A percentile compares a stretch with the other conserved stretches of the same genome.
Conservation (phyloP, 306 rosid genomes). For the Vicia sativa region DNA sequence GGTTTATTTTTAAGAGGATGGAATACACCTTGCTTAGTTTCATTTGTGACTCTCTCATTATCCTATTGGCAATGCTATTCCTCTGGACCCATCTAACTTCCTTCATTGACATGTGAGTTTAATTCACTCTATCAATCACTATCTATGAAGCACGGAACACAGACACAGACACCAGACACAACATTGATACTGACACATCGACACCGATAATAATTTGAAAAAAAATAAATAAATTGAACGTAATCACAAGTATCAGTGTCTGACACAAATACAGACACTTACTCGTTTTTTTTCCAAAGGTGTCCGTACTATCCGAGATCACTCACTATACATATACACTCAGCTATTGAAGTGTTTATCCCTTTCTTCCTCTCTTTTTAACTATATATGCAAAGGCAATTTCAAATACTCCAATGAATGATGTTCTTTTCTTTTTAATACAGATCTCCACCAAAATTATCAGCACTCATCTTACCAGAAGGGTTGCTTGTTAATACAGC, state of each 20-base stretch:
- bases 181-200: too few relatives aligned
- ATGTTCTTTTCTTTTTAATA: constrained; percentile 12
- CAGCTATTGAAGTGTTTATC: background rate
- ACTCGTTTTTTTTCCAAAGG: too few relatives aligned
- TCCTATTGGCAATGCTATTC: constrained; percentile 47
- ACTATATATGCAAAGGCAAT: too few relatives aligned
- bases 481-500: constrained; percentile 44
- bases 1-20: constrained; percentile 54
- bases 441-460: constrained; percentile 50
- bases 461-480: constrained; percentile 44
- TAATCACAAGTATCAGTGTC: too few relatives aligned
- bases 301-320: too few relatives aligned
- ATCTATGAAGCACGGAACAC: too few relatives aligned
- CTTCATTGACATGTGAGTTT: constrained; percentile 52
- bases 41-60: constrained; percentile 50
- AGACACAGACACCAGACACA: too few relatives aligned
- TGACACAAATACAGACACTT: too few relatives aligned
- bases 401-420: constrained; percentile 10
- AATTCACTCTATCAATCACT: background rate
- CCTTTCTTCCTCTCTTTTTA: too few relatives aligned
- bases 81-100: constrained; percentile 51
- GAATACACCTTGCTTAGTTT: constrained; percentile 56
- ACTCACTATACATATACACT: too few relatives aligned
- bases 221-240: too few relatives aligned
- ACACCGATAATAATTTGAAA: too few relatives aligned